Evolutionary conservation across 192 early-diverging fungal species (phyloP).

Genomic region (Dispira simplex): DNA sequence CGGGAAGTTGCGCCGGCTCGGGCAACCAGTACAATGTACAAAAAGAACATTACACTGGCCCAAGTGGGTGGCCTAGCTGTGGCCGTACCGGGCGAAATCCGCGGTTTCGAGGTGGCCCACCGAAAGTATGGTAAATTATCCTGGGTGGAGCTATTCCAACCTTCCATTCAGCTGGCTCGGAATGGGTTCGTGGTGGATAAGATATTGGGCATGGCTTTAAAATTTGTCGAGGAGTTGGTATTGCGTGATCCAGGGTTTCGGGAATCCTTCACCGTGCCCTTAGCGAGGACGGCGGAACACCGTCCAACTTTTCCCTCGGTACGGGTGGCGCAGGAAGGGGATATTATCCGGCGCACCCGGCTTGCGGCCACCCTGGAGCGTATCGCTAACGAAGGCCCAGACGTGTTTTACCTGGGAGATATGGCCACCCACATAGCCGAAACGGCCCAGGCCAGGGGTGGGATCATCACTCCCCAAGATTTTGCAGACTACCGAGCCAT

Average conservation of each 20-base stretch:
- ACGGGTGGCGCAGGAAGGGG: slow-evolving; percentile 30
- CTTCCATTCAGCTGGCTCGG: slow-evolving; percentile 54
- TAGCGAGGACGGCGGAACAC: slow-evolving; percentile 17
- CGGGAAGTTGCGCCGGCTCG: slow-evolving; percentile 70
- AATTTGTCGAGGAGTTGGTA: slow-evolving; percentile 14
- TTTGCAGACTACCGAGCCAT: slow-evolving; percentile 47
- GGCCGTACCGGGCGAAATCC: slow-evolving; percentile 79
- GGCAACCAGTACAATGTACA: slow-evolving; percentile 66
- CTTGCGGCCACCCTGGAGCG: slow-evolving; percentile 44
- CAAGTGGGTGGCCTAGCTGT: slow-evolving; percentile 55
- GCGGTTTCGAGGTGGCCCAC: slow-evolving; percentile 72
- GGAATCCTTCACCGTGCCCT: slow-evolving; percentile 37
- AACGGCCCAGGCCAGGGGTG: slow-evolving; percentile 42
- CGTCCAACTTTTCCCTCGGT: not conserved
- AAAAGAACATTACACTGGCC: slow-evolving; percentile 47
- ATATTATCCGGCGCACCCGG: slow-evolving; percentile 38
- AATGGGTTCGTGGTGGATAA: slow-evolving; percentile 51
- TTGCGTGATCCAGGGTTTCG: slow-evolving; percentile 23
- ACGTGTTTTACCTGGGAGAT: slow-evolving; percentile 37
- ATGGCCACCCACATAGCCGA: slow-evolving; percentile 56
- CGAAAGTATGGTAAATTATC: slow-evolving; percentile 62
- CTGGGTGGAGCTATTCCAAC: slow-evolving; percentile 66
- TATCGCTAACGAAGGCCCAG: slow-evolving; percentile 40
- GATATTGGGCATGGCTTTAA: slow-evolving; percentile 27
- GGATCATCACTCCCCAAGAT: slow-evolving; percentile 64